A percentile compares a stretch with the other conserved stretches of the same genome.
These are phyloP conservation scores for Helianthus tuberosus DNA, from an alignment of 129 eudicot species.

Conservation along the genomic window DNA sequence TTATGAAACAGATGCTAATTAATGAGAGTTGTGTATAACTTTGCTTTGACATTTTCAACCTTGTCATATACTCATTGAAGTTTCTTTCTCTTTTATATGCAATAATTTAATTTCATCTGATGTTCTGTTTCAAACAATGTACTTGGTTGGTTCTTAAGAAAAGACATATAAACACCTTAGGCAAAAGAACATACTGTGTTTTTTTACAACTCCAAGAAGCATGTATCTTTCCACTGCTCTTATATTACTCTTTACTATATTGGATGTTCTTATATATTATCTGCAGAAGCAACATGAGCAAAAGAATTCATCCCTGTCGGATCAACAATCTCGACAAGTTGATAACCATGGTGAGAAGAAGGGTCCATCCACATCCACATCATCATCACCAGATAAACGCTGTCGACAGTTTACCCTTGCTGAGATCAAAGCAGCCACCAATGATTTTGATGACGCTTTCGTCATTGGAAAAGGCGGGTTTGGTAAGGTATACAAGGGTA, in stretches of 20 bases:
- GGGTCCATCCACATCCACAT: not conserved
- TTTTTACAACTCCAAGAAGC: conserved; percentile 2
- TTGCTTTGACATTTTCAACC: conserved; percentile 12
- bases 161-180: not conserved
- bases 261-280: conserved; percentile 19
- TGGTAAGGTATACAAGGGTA: conserved; percentile 41
- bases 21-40: not conserved
- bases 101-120: not conserved
- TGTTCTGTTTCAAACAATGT: not conserved
- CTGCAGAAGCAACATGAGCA: conserved; percentile 24
- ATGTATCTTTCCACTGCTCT: conserved; percentile 26
- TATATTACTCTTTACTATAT: conserved; percentile 19
- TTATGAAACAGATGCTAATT: not conserved
- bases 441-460: conserved; percentile 30
- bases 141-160: not conserved
- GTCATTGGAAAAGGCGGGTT: conserved; percentile 42
- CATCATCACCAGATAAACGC: conserved; percentile 7
- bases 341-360: conserved; percentile 6
- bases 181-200: conserved; percentile 5
- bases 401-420: conserved; percentile 32
- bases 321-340: not conserved
- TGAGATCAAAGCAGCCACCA: conserved; percentile 34
- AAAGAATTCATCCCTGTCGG: conserved; percentile 5
- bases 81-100: too few species aligned
- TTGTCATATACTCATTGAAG: not conserved